Evolutionary conservation across 2,329 filamentous ascomycete species (phyloP), one percentile per base, ranked within the genome.

Genomic region (Ceratocystis smalleyi): DNA sequence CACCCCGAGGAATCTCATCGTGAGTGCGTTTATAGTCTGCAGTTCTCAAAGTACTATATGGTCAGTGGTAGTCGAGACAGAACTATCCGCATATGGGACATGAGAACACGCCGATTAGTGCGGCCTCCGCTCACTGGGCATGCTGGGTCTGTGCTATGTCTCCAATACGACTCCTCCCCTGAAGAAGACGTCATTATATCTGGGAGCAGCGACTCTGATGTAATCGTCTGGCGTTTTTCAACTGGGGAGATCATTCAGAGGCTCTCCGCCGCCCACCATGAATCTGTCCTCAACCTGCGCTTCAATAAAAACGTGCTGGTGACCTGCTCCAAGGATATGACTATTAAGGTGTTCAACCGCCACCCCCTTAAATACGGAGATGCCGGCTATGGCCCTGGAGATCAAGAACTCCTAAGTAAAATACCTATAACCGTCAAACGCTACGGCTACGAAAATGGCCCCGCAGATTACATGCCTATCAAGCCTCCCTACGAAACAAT

Each of bases 321-420:
- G 12, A 99, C 94, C 0, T 97, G 94, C 71, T 97, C 92, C 60
- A 99, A 99, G 73, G 94, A 99, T 74, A 95, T 91, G 74, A 87
- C 87, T 0, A 96, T 99, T 78, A 96, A 96, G 74, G 85, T 99
- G 19, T 99, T 95, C 82, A 97, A 92, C 72, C 85, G 94, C 4
- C 80, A 78, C 19, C 78, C 84, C 19, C 76, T 96, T n/a, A 76
- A 77, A 40, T 77, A 80, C 54, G 82, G 82, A 24, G 82, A 86
- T 43, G 67, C 79, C 2, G 84, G 83, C 5, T 85, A 85, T 72
- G 73, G 73, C 1, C 70, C 69, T 1, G 63, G 69, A 10, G 61
- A 65, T 40, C 43, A 32, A 5, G 60, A 65, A 8, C 69, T 70
- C 0, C 74, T 84, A n/a, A 78, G 81, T 63, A 78, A 82, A 0